Conservation (phyloP, 2,329 filamentous ascomycete genomes). For the Colletotrichum magnum region DNA sequence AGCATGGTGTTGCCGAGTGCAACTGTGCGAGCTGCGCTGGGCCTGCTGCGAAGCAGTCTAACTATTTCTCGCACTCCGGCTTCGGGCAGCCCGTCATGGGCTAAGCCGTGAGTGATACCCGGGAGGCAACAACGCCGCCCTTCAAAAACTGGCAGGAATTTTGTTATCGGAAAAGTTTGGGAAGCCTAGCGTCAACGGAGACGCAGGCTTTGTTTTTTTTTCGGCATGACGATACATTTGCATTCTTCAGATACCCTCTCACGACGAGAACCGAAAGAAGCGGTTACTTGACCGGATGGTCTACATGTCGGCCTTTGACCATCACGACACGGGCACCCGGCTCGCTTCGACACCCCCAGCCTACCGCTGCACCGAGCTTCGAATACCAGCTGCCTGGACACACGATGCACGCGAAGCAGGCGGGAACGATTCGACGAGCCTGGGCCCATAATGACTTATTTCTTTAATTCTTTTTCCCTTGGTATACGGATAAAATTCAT, state of each 20-base stretch:
- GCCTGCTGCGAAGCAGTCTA: slow-evolving; percentile 57
- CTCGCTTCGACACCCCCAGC: not conserved
- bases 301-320: slow-evolving; percentile 30
- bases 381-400: not conserved
- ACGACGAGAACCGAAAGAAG: slow-evolving; percentile 42
- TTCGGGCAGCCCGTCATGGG: slow-evolving; percentile 71
- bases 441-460: slow-evolving; percentile 42
- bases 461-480: slow-evolving; percentile 42
- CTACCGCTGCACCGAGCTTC: too few relatives aligned
- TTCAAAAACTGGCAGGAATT: slow-evolving; percentile 32
- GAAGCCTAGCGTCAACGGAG: slow-evolving; percentile 36
- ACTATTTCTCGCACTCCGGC: slow-evolving; percentile 63
- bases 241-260: slow-evolving; percentile 44
- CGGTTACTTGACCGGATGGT: slow-evolving; percentile 39
- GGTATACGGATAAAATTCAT: slow-evolving; percentile 44
- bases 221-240: slow-evolving; percentile 43
- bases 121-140: not conserved
- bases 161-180: slow-evolving; percentile 41
- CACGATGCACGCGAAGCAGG: not conserved
- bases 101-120: slow-evolving; percentile 47
- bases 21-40: slow-evolving; percentile 62
- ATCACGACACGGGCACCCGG: slow-evolving; percentile 38
- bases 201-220: slow-evolving; percentile 38
- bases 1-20: slow-evolving; percentile 65
- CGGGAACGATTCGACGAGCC: not conserved